A percentile compares a stretch with the other conserved stretches of the same genome.
Evolutionary conservation across 108 stramenopile species (phyloP).

Genomic region (Fragilaria radians): DNA sequence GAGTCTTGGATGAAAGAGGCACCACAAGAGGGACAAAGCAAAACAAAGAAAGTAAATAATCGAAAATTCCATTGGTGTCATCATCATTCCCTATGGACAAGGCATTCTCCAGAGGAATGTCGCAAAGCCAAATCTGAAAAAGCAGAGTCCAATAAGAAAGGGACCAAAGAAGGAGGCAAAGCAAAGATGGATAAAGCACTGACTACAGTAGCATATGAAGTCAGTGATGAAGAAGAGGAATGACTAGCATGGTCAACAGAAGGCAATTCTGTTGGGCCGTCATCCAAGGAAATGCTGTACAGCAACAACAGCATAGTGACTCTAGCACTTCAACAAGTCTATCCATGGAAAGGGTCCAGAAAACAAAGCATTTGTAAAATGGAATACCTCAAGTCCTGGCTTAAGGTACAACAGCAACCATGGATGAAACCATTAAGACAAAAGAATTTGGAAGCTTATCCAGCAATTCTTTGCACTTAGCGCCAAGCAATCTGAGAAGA

Average conservation of each 20-base stretch:
- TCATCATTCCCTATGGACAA: background rate
- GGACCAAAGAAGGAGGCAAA: background rate
- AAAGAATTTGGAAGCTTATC: background rate
- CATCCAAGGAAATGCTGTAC: no score
- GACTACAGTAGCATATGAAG: background rate
- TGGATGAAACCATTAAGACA: background rate
- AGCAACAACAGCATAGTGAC: no score
- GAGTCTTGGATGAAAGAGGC: background rate
- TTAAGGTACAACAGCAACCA: background rate
- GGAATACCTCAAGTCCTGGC: background rate
- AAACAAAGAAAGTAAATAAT: background rate
- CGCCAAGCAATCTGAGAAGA: background rate
- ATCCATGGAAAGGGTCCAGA: background rate
- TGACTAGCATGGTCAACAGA: background rate
- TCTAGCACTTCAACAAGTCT: no score
- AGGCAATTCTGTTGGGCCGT: background rate
- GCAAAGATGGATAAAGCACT: background rate
- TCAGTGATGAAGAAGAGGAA: background rate
- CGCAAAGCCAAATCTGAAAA: no score
- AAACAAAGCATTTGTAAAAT: background rate
- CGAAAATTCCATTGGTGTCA: background rate
- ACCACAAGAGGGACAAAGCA: conserved; percentile 4
- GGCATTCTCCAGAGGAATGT: background rate
- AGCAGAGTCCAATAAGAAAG: background rate
- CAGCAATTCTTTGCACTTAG: background rate